Evolutionary conservation across 2,329 filamentous ascomycete genomes (phyloP), one percentile per base, ranked within the genome.

Genomic region (Emmonsiellopsis sp.): DNA sequence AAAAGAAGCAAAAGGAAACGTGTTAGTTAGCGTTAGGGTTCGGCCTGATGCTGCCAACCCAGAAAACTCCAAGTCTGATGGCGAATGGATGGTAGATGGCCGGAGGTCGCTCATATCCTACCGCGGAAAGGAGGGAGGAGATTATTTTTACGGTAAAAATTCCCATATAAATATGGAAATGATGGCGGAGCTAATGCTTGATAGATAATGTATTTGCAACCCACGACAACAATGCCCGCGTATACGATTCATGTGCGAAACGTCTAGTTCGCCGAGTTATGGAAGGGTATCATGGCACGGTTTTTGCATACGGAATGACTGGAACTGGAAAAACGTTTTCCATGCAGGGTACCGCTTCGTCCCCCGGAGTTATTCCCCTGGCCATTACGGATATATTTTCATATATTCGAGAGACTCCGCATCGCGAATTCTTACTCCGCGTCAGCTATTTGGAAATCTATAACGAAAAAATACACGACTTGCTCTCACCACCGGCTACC

Each of bases 401-500:
- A 0, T 98, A 96, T 70, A 98, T 98, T 61, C 86, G 93, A 54
- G 93, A 98, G 73, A 97, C 93, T 1, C 93, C 93, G 0, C 89
- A 90, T 37, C 82, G 93, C 56, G 93, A 98, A 66, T 98, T 98
- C 61, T 73, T 98, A 54, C 79, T 98, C 54, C 86, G 93, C 58
- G 93, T 98, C 66, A 97, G 92, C 76, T 98, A 98, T 67, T 78
- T 98, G 58, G 93, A 98, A 73, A 98, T 98, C 57, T 98, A 98
- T 74, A 98, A 98, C 65, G 93, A 98, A 68, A 94, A 83, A 71
- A 97, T 98, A 54, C 88, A 96, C 66, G 93, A 98, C 71, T 76
- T 98, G 49, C 77, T 98, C 44, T 92, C 86, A 59, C 85, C 89
- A 68, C 79, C 89, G 1, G 79, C 78, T 30, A 70, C 68, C 41